Evolutionary conservation across 371 early-diverging fungal species (phyloP).

Genomic region (Mycotypha africana): DNA sequence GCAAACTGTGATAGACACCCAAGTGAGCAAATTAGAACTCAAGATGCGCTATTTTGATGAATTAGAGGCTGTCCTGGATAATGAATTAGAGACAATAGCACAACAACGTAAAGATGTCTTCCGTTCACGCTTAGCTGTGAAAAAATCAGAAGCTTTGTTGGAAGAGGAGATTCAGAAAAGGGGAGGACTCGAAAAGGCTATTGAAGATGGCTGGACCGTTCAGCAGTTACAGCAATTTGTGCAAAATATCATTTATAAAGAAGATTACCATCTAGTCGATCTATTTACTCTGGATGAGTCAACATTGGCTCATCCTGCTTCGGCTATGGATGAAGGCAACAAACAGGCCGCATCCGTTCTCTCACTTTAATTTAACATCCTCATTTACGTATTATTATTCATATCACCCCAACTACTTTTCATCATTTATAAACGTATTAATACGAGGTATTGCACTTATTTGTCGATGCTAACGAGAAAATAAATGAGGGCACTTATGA

Average conservation of each 20-base stretch:
- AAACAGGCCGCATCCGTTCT: constrained; percentile 24
- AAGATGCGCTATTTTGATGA: constrained; percentile 92
- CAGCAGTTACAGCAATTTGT: constrained; percentile 36
- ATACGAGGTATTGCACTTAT: no score
- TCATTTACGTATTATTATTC: no score
- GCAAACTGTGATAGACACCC: constrained; percentile 75
- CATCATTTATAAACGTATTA: background rate
- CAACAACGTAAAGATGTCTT: constrained; percentile 78
- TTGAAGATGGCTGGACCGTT: constrained; percentile 35
- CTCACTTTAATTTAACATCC: constrained; percentile 13
- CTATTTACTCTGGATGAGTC: constrained; percentile 5
- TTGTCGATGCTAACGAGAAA: no score
- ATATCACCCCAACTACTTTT: no score
- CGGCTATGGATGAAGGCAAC: constrained; percentile 27
- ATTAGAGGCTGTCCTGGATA: constrained; percentile 80
- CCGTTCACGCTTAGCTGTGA: constrained; percentile 66
- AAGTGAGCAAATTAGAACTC: constrained; percentile 81
- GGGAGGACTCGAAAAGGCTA: constrained; percentile 27
- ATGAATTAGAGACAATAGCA: constrained; percentile 78
- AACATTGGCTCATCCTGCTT: constrained; percentile 10
- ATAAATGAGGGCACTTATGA: no score
- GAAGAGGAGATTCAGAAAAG: constrained; percentile 44
- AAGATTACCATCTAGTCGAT: constrained; percentile 29
- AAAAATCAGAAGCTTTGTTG: constrained; percentile 48
- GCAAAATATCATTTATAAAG: constrained; percentile 24